Base-by-base conservation (phyloP, 2,329 filamentous ascomycete genomes). In the Clonostachys chloroleuca region DNA sequence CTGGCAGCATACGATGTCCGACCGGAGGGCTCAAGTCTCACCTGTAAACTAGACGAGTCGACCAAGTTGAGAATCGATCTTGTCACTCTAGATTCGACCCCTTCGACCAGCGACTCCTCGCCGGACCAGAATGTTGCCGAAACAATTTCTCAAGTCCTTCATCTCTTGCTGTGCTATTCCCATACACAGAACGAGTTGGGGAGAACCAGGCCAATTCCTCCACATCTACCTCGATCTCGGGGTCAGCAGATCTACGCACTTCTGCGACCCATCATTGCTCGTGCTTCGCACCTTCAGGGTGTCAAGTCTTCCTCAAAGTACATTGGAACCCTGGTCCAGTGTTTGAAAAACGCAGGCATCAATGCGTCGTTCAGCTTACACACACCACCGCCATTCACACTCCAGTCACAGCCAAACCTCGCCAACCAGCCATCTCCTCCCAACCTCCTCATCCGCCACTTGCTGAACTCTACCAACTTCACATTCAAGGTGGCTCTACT, bases 81-180 rank as follows among this genome's bases (percentile, higher is more conserved):
- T 9, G 76, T 88, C 34, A 68, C 84, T 4, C 75, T 80, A n/a
- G 74, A 78, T 13, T 59, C 63, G 3, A 64, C 67, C 16, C 56
- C 59, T 6, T 47, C 55, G 1, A 47, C 59, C 9, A 58, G 68
- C 45, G 50, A 61, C 24, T 59, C 56, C 54, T 69, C 63, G 48
- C 59, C 61, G 39, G 69, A 78, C 43, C 67, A 77, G 56, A 52
- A 60, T 36, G 61, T 87, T 20, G 87, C 90, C 3, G 78, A 91
- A 59, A 74, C 77, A 7, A 72, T 90, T 30, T 78, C 81, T 3
- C 72, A 87, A 44, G 77, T 81, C 1, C 75, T 96, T 5, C 84
- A 89, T 39, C 76, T 96, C 18, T 75, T 96, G 3, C 80, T 97
- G 8, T 81, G 80, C 43, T 84, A 92, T 53, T 83, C 88, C 3